Base-by-base conservation (phyloP, 163 green algal species). In the Scenedesmus sp. region DNA sequence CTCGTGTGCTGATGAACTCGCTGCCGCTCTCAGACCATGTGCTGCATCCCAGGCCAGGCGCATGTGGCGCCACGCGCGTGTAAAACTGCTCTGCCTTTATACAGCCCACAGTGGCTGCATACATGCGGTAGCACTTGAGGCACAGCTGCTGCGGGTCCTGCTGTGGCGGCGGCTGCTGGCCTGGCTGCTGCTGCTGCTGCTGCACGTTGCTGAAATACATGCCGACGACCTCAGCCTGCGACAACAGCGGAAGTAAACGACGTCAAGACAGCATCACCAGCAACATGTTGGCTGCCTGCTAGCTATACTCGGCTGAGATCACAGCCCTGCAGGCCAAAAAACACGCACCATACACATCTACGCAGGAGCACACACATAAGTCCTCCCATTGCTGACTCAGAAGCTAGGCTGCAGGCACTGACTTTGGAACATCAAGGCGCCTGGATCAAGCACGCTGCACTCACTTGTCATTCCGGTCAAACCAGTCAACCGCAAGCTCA, bases 1-100 rank as follows among this genome's bases (percentile, higher is more conserved):
- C 95, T 7, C 93, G 93, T 0, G 94, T 96, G 93, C 84, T 94
- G 88, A 96, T 94, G 89, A 95, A 96, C 70, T 97, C 95, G n/a
- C 90, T 93, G 60, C 84, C 93, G 83, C 90, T 92, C 23, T 96
- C 93, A 16, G 91, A 96, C 90, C 93, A 96, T 26, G 77, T 79
- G 5, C 84, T 85, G 9, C 74, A 91, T 70, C 76, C 79, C 6
- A 83, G 10, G 1, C 90, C 89, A 66, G 92, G 91, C 12, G 77
- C 90, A 52, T 90, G 88, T 4, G 92, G 91, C 2, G 86, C 66
- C 18, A 95, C 83, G 74, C 92, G 92, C 64, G 89, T 89, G 87
- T 94, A 96, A 5, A 89, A 87, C 82, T 81, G 81, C 90, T 93
- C 90, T 26, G 84, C 83, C 56, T 52, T 70, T 2, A 46, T 52